Evolutionary conservation across 2,329 filamentous ascomycete species (phyloP).

Genomic region (Akanthomyces dipterigenus): DNA sequence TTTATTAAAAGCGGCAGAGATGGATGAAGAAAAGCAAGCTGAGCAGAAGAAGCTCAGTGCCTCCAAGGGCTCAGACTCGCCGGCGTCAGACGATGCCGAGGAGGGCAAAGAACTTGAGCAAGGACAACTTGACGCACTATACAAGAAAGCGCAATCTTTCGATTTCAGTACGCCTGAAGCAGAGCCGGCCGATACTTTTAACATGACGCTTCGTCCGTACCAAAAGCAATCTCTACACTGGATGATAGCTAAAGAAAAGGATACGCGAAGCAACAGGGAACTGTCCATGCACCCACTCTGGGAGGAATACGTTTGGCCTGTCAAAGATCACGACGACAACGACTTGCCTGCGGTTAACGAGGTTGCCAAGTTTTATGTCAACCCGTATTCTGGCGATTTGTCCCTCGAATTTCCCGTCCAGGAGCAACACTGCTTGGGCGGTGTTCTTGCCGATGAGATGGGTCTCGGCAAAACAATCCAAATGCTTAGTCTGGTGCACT

Average conservation of each 20-base stretch:
- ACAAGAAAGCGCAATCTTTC: slow-evolving; percentile 93
- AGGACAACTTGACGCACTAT: slow-evolving; percentile 87
- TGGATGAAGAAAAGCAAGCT: slow-evolving; percentile 69
- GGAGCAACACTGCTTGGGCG: slow-evolving; percentile 89
- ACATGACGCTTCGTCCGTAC: slow-evolving; percentile 79
- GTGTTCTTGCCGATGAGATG: slow-evolving; percentile 95
- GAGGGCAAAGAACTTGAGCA: slow-evolving; percentile 90
- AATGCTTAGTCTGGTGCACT: slow-evolving; percentile 90
- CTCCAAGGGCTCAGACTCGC: slow-evolving; percentile 35
- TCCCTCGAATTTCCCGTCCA: slow-evolving; percentile 88
- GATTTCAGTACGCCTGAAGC: slow-evolving; percentile 88
- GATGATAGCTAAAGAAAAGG: slow-evolving; percentile 92
- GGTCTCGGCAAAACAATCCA: slow-evolving; percentile 97
- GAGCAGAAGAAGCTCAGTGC: slow-evolving; percentile 33
- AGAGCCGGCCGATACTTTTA: slow-evolving; percentile 75
- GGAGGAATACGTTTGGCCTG: slow-evolving; percentile 92
- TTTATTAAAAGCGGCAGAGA: slow-evolving; percentile 78
- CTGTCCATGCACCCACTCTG: slow-evolving; percentile 92
- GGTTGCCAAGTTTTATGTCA: slow-evolving; percentile 80
- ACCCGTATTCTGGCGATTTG: slow-evolving; percentile 92
- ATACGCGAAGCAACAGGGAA: slow-evolving; percentile 63
- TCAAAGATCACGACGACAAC: slow-evolving; percentile 78
- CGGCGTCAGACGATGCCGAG: slow-evolving; percentile 61
- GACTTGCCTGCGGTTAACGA: slow-evolving; percentile 59
- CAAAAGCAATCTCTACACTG: slow-evolving; percentile 93